Evolutionary conservation across 2,329 filamentous ascomycete species (phyloP), one percentile per base, ranked within the genome.

Genomic region (Gaeumannomyces sp.): DNA sequence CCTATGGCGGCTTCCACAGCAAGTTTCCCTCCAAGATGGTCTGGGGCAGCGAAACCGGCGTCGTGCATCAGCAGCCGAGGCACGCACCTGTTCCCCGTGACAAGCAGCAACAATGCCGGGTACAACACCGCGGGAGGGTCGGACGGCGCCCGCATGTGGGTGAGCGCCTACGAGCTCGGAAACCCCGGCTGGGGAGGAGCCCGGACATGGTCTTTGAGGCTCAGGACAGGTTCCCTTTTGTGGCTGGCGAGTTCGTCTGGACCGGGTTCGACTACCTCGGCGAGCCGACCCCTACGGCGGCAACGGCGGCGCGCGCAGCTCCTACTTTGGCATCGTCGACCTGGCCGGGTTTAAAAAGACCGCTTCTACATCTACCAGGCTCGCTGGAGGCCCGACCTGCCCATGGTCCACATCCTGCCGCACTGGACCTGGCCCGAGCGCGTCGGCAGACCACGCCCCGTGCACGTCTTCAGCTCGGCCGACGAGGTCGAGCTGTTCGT

Each of bases 271-370:
- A 73, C 66, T 74, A 73, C 64, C 50, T 73, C 0, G 72, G 72
- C 63, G 72, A 74, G 69, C 72, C 72, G 56, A 73, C 70, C n/a
- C 71, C 0, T 85, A 81, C 68, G 73, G 80, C 67, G 73, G 19
- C 59, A 31, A 28, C 62, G 38, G 38, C 38, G 38, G 38, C 38
- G 38, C 80, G 4, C 79, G 81, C 14, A 83, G 79, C 70, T 81
- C 80, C 1, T 86, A 85, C 70, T 85, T 80, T 60, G 83, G 83
- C 13, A 84, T 86, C 65, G 77, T 86, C 33, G 83, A 86, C 64
- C 73, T 85, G 7, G 83, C 83, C 0, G 83, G 83, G 0, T 86
- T 86, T 72, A 77, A 76, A 64, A 86, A 86, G 83, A 85, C 66
- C 75, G 83, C 1, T 85, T 80, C 71, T 85, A 78, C 67, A 69